Conservation (phyloP, 805 yeast genomes). For the Candida sphagnicola region DNA sequence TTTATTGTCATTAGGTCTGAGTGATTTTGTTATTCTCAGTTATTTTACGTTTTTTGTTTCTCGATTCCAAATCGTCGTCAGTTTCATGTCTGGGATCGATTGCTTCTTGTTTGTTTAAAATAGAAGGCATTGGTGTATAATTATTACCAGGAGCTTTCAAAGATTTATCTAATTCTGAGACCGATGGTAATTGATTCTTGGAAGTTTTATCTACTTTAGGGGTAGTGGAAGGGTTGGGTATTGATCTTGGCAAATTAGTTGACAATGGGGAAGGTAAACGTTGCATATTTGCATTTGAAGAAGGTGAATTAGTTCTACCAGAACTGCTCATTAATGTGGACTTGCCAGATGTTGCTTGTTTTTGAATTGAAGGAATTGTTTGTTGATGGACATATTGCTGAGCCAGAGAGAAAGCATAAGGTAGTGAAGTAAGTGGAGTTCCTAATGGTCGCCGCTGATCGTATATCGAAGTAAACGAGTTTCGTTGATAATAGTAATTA, state of each 20-base stretch:
- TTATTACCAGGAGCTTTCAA: constrained; percentile 12
- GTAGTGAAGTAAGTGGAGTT: constrained; percentile 1
- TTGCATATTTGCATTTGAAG: constrained; percentile 1
- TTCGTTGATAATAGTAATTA: constrained; percentile 13
- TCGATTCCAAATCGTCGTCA: not conserved
- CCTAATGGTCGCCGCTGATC: constrained; percentile 5
- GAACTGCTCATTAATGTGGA: constrained; percentile 1
- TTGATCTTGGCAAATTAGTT: constrained; percentile 3
- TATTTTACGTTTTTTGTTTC: not conserved
- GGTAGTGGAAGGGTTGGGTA: constrained; percentile 1
- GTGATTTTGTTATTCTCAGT: not conserved
- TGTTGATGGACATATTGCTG: not conserved
- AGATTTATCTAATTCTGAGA: constrained; percentile 32
- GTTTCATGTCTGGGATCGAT: not conserved
- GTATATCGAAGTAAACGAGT: constrained; percentile 17
- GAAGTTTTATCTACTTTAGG: constrained; percentile 3
- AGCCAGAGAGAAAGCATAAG: not conserved
- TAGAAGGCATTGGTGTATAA: not conserved
- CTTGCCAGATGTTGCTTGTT: constrained; percentile 6
- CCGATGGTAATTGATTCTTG: constrained; percentile 30
- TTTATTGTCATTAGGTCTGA: not conserved
- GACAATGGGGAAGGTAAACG: constrained; percentile 5
- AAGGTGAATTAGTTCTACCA: constrained; percentile 2
- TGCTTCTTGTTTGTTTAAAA: constrained; percentile 1
- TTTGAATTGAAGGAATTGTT: constrained; percentile 2